Evolutionary conservation across 73 alveolate genomes (phyloP), one percentile per base, ranked within the genome.

Genomic region (Effrenium voratum): DNA sequence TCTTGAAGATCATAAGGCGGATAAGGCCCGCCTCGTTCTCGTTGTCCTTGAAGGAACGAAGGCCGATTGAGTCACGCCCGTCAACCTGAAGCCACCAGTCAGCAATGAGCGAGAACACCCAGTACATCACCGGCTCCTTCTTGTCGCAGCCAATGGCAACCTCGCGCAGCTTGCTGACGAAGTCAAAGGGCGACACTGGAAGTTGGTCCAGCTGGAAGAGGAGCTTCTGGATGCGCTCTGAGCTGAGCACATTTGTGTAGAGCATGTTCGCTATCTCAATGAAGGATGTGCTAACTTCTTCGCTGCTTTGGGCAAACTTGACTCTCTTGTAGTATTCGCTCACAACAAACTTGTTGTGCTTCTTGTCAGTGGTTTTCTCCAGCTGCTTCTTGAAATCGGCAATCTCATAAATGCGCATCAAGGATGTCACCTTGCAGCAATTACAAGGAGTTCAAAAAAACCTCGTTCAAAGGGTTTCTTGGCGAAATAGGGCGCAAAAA

Each of bases 81-180:
- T 52, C 94, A 8, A 1, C 36, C 57, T 5, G 50, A 8, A 13
- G 63, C 94, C 94, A 86, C 68, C 47, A 60, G 47, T 86, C 94
- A 30, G 32, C 16, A 6, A 59, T 34, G 44, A 86, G n/a, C 24
- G 59, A 6, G n/a, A 86, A 38, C 36, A 22, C 44, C 94, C 94
- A 86, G 0, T 32, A 5, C 84, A 41, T 26, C 49, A 30, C 2
- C 5, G 10, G n/a, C 49, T 30, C 50, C 49, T 86, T 86, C n/a
- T 86, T 86, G 49, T 86, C 94, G 83, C 84, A 86, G 6, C 6
- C 40, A 5, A 86, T 47, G 2, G 40, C 49, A 19, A 86, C 40
- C 57, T 86, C 94, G 26, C 94, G 94, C 4, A 86, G 59, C 13
- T 86, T 86, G 72, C 60, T 28, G 28, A 86, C 49, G 0, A 83